phyloP scores from a whole-genome alignment of 805 yeast genomes.

The Pichia scutulata region DNA sequence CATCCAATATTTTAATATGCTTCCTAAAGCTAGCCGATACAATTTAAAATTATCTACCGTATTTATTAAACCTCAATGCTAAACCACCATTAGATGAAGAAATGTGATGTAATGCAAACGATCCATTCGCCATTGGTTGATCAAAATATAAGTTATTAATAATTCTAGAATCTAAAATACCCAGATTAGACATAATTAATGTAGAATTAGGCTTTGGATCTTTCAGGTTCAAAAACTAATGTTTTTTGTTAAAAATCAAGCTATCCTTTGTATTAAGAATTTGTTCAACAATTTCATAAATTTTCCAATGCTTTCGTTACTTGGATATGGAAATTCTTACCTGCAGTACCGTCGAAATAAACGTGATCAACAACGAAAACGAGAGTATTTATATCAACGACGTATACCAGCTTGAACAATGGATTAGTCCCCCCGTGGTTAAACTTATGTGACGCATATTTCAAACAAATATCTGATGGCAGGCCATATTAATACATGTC shows the following conservation, averaged over 20 bases:
- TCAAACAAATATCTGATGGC: not conserved
- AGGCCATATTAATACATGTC: not conserved
- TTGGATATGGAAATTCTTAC: conserved; percentile 7
- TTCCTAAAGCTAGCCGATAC: not conserved
- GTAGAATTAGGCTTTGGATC: conserved; percentile 6
- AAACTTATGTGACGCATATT: conserved; percentile 5
- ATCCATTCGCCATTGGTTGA: conserved; percentile 12
- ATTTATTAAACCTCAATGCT: too few relatives aligned
- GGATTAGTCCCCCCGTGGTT: conserved; percentile 1
- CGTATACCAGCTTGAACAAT: conserved; percentile 8
- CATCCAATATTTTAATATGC: not conserved
- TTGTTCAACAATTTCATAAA: conserved; percentile 1
- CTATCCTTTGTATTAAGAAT: not conserved
- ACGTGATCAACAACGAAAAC: conserved; percentile 10
- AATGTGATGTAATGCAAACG: conserved; percentile 8
- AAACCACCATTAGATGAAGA: conserved; percentile 4
- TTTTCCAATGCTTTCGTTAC: not conserved
- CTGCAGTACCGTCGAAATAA: conserved; percentile 13
- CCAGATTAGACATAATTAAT: conserved; percentile 11
- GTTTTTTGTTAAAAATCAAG: not conserved
- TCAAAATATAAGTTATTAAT: conserved; percentile 9
- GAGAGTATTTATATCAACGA: not conserved
- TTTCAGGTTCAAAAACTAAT: conserved; percentile 1
- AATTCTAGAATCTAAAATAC: not conserved
- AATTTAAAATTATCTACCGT: too few relatives aligned